Evolutionary conservation across 148 eudicot genomes (phyloP).

Genomic region (Tetragonia tetragonoides): DNA sequence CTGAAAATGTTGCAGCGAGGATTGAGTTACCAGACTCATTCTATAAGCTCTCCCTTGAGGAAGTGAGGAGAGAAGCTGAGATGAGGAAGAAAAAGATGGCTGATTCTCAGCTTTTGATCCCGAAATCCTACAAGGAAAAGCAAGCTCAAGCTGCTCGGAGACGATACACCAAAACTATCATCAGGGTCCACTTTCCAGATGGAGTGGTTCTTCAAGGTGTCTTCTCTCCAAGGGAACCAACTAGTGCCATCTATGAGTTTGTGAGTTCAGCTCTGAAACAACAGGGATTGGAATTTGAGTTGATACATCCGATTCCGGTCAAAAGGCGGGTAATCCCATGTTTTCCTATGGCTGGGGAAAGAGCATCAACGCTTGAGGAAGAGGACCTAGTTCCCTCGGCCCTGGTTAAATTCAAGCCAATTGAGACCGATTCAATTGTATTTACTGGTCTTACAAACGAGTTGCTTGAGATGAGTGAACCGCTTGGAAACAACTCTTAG

Average conservation of each 20-base stretch:
- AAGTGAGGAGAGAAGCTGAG: conserved; percentile 84
- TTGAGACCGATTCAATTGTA: conserved; percentile 69
- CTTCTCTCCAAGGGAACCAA: conserved; percentile 71
- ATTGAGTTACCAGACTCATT: conserved; percentile 91
- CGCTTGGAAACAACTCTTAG: conserved; percentile 33
- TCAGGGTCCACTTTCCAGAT: conserved; percentile 91
- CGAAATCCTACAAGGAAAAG: conserved; percentile 84
- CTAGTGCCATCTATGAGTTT: conserved; percentile 75
- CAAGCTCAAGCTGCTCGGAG: conserved; percentile 82
- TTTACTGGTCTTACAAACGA: conserved; percentile 86
- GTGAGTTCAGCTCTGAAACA: conserved; percentile 76
- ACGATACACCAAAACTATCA: conserved; percentile 57
- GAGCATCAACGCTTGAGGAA: conserved; percentile 55
- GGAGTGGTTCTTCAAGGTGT: conserved; percentile 95
- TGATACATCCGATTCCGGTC: conserved; percentile 63
- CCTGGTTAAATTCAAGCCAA: conserved; percentile 72
- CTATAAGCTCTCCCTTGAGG: conserved; percentile 65
- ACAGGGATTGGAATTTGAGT: conserved; percentile 78
- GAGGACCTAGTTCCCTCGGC: conserved; percentile 87
- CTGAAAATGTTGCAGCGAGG: conserved; percentile 78
- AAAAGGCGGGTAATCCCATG: conserved; percentile 76
- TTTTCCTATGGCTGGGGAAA: conserved; percentile 59
- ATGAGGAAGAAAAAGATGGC: conserved; percentile 69
- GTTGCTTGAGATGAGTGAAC: conserved; percentile 80
- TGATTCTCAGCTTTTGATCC: conserved; percentile 84